Percentiles rank a stretch among this genome's conserved stretches.
phyloP scores from a whole-genome alignment of 2,329 filamentous ascomycete species.

The Hymenoscyphus occultus region DNA sequence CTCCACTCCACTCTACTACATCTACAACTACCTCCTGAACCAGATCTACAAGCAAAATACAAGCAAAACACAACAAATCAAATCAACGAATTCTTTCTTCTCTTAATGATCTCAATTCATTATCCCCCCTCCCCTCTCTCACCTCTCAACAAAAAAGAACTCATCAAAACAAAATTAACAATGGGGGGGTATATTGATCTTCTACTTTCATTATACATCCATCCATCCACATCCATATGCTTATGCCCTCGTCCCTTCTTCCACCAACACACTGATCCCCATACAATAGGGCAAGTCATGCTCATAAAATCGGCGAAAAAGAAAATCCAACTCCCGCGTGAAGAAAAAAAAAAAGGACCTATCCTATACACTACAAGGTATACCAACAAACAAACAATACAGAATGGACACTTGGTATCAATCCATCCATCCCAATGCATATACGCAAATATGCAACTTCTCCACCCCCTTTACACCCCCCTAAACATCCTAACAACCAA shows the following conservation, averaged over 20 bases:
- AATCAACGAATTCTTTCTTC: no score
- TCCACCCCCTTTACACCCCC: conserved; percentile 48
- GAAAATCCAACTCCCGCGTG: neutral
- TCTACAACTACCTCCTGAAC: no score
- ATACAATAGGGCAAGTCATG: neutral
- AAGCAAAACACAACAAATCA: no score
- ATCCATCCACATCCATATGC: neutral
- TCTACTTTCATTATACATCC: neutral
- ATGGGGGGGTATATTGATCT: neutral
- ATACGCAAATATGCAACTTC: neutral
- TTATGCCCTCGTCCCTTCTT: neutral
- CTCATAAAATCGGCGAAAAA: neutral
- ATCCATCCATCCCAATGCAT: neutral
- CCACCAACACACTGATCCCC: neutral
- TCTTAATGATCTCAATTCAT: no score
- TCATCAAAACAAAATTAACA: neutral
- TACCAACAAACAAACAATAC: no score
- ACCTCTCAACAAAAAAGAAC: neutral
- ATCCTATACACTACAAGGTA: neutral
- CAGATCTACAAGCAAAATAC: no score
- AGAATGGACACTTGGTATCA: no score
- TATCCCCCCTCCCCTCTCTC: neutral
- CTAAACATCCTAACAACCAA: conserved; percentile 85
- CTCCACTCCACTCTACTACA: no score
- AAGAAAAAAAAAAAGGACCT: neutral